Conservation (phyloP, 2,329 filamentous ascomycete species). For the Corinectria fuckeliana region DNA sequence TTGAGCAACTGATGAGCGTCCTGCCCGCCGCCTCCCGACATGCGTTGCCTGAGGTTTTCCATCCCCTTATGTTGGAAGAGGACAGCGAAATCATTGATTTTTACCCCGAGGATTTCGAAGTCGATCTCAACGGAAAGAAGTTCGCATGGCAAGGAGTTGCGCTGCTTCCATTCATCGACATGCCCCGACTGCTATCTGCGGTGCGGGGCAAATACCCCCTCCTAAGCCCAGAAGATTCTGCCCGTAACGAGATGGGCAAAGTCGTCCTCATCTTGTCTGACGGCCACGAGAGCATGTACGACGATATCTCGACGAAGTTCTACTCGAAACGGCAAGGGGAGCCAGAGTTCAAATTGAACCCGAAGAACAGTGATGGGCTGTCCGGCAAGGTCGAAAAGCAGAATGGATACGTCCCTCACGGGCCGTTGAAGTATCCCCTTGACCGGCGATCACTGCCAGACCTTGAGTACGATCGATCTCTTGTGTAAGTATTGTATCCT, state of each 20-base stretch:
- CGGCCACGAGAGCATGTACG: constrained; percentile 78
- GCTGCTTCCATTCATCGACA: constrained; percentile 94
- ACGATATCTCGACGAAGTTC: constrained; percentile 82
- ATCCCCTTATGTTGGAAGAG: constrained; percentile 85
- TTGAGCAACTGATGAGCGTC: constrained; percentile 98
- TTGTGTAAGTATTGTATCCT: constrained; percentile 84
- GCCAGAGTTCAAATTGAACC: constrained; percentile 74
- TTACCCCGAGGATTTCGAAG: constrained; percentile 91
- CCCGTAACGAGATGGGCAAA: constrained; percentile 79
- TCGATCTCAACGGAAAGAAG: constrained; percentile 97
- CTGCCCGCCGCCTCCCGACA: constrained; percentile 92
- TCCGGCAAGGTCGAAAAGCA: constrained; percentile 83
- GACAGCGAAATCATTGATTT: constrained; percentile 96
- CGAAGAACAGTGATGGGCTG: constrained; percentile 76
- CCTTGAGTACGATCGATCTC: constrained; percentile 83
- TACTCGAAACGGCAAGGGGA: constrained; percentile 86
- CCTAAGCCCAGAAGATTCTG: constrained; percentile 76
- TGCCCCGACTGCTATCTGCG: constrained; percentile 80
- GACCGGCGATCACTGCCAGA: constrained; percentile 74
- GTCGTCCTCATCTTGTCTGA: constrained; percentile 88
- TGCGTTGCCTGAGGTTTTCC: constrained; percentile 86
- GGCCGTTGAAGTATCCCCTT: constrained; percentile 79
- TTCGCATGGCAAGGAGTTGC: constrained; percentile 98
- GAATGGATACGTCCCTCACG: constrained; percentile 83
- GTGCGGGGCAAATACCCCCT: constrained; percentile 84